Conservation (phyloP, 441 rosid species). For the Syzygium syzygioides region DNA sequence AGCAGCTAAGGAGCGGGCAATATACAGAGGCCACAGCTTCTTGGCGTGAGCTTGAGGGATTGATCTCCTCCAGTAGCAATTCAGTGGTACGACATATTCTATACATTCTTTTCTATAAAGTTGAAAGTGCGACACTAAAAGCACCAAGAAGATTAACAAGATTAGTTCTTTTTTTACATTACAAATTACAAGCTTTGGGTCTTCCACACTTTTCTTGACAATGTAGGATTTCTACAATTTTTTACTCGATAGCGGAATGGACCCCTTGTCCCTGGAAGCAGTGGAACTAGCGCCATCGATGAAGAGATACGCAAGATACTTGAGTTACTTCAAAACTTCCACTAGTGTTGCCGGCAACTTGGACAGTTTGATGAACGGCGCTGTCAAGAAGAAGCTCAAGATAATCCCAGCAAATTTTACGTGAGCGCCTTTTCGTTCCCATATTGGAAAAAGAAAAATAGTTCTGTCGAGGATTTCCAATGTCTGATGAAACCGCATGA, state of each 20-base stretch:
- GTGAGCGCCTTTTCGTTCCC: conserved; percentile 23
- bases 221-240: conserved; percentile 81
- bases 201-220: background rate
- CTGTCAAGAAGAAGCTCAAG: conserved; percentile 57
- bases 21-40: conserved; percentile 45
- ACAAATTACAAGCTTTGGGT: background rate
- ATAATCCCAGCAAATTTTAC: conserved; percentile 59
- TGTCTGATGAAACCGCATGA: background rate
- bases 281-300: conserved; percentile 14
- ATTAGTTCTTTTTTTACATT: background rate
- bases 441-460: background rate
- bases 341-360: conserved; percentile 30
- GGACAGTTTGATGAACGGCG: conserved; percentile 64
- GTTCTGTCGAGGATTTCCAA: background rate
- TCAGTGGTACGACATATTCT: conserved; percentile 39
- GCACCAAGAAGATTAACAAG: background rate
- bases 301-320: conserved; percentile 48
- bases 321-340: conserved; percentile 31
- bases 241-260: conserved; percentile 53
- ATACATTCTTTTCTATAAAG: background rate
- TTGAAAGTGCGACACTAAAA: background rate
- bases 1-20: conserved; percentile 43
- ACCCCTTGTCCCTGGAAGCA: conserved; percentile 36
- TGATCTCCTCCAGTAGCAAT: conserved; percentile 35
- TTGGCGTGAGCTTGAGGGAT: conserved; percentile 52